Evolutionary conservation across 2,329 filamentous ascomycete genomes (phyloP).

Genomic region (Biscogniauxia marginata): DNA sequence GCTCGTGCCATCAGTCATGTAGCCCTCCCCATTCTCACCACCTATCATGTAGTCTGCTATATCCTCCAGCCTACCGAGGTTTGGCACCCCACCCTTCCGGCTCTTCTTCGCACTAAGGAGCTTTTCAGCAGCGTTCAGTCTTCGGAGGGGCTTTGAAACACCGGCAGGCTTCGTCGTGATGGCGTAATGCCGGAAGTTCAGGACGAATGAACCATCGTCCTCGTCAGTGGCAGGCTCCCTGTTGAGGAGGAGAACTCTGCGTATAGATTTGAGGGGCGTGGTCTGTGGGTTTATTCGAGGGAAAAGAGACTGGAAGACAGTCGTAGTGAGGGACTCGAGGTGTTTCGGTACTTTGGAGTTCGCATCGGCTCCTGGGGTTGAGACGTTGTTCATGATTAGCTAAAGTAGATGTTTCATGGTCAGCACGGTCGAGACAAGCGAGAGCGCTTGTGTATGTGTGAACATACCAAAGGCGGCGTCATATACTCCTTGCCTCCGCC

Average conservation of each 20-base stretch:
- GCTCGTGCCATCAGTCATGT: constrained; percentile 80
- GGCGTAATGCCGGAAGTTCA: constrained; percentile 91
- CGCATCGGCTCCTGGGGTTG: constrained; percentile 58
- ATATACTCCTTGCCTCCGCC: constrained; percentile 82
- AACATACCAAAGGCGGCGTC: constrained; percentile 72
- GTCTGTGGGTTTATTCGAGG: constrained; percentile 91
- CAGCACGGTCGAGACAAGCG: neutral
- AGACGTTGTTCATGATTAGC: constrained; percentile 99
- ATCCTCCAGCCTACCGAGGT: constrained; percentile 86
- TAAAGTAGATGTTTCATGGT: constrained; percentile 35
- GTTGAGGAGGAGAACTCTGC: constrained; percentile 85
- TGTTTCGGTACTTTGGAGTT: constrained; percentile 81
- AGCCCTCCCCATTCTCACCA: constrained; percentile 72
- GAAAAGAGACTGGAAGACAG: constrained; percentile 94
- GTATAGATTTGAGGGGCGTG: constrained; percentile 88
- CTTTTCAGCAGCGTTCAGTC: constrained; percentile 83
- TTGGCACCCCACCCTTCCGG: constrained; percentile 74
- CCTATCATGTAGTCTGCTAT: constrained; percentile 94
- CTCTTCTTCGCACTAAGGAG: constrained; percentile 61
- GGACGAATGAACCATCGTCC: constrained; percentile 69
- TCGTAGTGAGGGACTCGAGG: constrained; percentile 88
- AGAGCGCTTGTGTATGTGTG: neutral
- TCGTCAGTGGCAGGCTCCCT: constrained; percentile 60
- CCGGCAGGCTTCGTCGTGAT: constrained; percentile 88
- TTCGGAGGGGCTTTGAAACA: constrained; percentile 77